These are phyloP conservation scores for Ceratobasidium sp. DNA, from an alignment of 1,284 basidiomycete species.

Conservation along the genomic window DNA sequence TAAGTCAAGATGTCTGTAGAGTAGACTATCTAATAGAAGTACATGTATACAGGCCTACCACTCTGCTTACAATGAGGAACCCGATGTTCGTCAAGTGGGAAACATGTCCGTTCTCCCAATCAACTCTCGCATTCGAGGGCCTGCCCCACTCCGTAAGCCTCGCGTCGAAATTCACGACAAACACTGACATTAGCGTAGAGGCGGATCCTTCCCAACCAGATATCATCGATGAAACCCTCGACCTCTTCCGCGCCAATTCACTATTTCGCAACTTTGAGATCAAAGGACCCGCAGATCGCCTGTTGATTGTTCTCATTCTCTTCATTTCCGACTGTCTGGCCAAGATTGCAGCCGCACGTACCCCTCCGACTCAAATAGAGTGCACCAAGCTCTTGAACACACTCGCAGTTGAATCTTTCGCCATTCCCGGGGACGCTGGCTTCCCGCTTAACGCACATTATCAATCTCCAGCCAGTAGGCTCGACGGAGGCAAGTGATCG, in stretches of 20 bases:
- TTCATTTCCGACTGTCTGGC: slow-evolving; percentile 97
- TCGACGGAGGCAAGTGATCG: slow-evolving; percentile 76
- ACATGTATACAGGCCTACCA: slow-evolving; percentile 83
- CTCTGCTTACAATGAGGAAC: slow-evolving; percentile 89
- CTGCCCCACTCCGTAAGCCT: slow-evolving; percentile 75
- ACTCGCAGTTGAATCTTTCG: slow-evolving; percentile 89
- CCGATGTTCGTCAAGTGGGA: slow-evolving; percentile 82
- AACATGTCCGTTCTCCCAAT: slow-evolving; percentile 93
- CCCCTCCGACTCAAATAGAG: slow-evolving; percentile 78
- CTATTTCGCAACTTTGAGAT: slow-evolving; percentile 99
- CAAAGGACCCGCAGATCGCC: slow-evolving; percentile 95
- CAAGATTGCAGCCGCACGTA: slow-evolving; percentile 75
- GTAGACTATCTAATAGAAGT: neutral
- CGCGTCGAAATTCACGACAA: slow-evolving; percentile 35
- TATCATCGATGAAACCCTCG: slow-evolving; percentile 95
- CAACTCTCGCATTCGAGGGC: slow-evolving; percentile 88
- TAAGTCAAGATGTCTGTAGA: slow-evolving; percentile 50
- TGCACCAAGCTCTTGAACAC: slow-evolving; percentile 90
- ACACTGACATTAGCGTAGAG: slow-evolving; percentile 40
- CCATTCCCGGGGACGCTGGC: slow-evolving; percentile 94
- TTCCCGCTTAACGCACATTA: slow-evolving; percentile 96
- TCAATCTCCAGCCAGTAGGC: slow-evolving; percentile 74
- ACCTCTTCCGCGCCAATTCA: slow-evolving; percentile 98
- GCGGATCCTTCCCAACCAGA: slow-evolving; percentile 83
- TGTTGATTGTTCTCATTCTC: slow-evolving; percentile 96